Conservation (phyloP, 306 rosid species). For the Citrullus mucosospermus region DNA sequence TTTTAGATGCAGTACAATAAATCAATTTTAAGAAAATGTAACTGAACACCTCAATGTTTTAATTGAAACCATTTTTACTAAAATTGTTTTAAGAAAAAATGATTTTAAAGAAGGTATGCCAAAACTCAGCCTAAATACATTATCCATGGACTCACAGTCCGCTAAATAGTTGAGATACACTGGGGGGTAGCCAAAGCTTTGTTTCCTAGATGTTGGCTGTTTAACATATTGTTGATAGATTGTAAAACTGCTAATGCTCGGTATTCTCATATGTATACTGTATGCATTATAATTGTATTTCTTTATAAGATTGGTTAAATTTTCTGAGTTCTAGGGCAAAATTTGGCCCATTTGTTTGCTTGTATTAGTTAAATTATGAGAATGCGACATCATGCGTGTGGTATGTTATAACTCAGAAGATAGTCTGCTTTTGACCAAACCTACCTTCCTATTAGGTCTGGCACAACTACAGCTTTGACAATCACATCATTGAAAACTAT, state of each 20-base stretch:
- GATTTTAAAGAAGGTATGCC: not conserved
- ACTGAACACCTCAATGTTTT: not conserved
- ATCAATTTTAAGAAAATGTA: not conserved
- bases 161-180: not conserved
- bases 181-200: not conserved
- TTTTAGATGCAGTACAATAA: not conserved
- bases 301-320: not conserved
- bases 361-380: not conserved
- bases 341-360: not conserved
- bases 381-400: not conserved
- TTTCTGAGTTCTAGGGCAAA: not conserved
- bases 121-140: not conserved
- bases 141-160: not conserved
- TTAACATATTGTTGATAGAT: not conserved
- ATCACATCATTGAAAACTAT: constrained; percentile 81
- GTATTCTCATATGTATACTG: not conserved
- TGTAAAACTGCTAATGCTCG: not conserved
- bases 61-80: too few species aligned
- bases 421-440: constrained; percentile 15
- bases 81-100: too few species aligned
- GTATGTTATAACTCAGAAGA: not conserved
- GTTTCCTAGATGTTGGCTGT: not conserved
- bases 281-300: not conserved
- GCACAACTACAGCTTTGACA: constrained; percentile 97
- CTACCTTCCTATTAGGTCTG: constrained; percentile 53